A percentile compares a stretch with the other conserved stretches of the same genome.
Conservation (phyloP, 805 yeast genomes). For the Candida schatavii region DNA sequence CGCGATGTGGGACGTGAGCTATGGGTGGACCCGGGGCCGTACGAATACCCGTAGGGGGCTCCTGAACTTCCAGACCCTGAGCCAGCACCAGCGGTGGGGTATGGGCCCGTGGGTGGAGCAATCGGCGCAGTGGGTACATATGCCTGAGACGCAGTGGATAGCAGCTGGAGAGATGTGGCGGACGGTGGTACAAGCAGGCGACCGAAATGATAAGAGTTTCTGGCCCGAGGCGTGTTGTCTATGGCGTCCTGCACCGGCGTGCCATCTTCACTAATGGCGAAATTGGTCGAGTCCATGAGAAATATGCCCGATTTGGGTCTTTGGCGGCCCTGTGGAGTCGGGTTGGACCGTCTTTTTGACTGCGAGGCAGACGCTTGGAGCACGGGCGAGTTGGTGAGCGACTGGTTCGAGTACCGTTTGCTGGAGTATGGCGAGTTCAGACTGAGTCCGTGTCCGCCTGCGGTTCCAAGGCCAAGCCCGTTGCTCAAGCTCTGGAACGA, state of each 20-base stretch:
- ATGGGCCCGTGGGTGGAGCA: conserved; percentile 21
- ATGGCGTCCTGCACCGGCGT: conserved; percentile 14
- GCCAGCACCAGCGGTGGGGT: no score
- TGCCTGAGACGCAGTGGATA: conserved; percentile 1
- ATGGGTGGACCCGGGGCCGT: conserved; percentile 1
- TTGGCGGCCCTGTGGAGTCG: conserved; percentile 15
- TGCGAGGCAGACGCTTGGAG: not conserved
- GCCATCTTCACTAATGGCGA: conserved; percentile 29
- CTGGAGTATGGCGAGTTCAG: not conserved
- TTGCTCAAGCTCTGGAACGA: conserved; percentile 6
- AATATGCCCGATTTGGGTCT: conserved; percentile 38
- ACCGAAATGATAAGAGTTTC: conserved; percentile 19
- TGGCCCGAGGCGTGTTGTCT: conserved; percentile 17
- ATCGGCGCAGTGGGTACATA: conserved; percentile 16
- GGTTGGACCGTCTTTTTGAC: not conserved
- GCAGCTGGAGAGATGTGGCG: no score
- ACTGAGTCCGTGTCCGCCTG: not conserved
- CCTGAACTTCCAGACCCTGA: not conserved
- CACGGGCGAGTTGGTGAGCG: conserved; percentile 19
- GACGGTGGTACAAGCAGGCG: not conserved
- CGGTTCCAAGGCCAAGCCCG: conserved; percentile 1
- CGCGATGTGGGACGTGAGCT: conserved; percentile 13
- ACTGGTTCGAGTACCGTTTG: conserved; percentile 19
- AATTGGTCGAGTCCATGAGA: conserved; percentile 24
- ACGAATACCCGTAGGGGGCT: no score